Percentiles rank a stretch among this genome's conserved stretches.
These are phyloP conservation scores for Kuraishia capsulata DNA, from an alignment of 805 yeast species.

Conservation along the genomic window DNA sequence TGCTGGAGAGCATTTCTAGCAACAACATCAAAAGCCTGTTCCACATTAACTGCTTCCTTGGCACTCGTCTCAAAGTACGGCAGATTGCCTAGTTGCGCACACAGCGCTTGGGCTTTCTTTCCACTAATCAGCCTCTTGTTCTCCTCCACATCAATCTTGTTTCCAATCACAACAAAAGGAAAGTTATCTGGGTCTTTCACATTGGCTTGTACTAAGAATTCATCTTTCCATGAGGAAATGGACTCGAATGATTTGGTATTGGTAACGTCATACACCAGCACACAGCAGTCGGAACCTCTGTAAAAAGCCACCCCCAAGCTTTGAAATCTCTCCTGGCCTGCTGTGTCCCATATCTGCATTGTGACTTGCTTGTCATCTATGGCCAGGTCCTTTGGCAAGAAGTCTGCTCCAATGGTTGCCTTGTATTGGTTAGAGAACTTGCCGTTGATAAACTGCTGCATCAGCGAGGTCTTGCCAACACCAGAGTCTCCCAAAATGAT, in stretches of 20 bases:
- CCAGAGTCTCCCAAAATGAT: conserved; percentile 96
- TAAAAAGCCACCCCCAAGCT: conserved; percentile 94
- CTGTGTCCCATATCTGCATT: conserved; percentile 95
- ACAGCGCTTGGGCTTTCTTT: conserved; percentile 38
- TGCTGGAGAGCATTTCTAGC: conserved; percentile 95
- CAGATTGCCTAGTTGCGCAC: conserved; percentile 47
- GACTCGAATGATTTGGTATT: conserved; percentile 89
- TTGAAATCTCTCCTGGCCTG: conserved; percentile 97
- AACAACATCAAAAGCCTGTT: conserved; percentile 90
- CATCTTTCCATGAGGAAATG: conserved; percentile 89
- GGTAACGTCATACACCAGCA: conserved; percentile 90
- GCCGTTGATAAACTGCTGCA: conserved; percentile 95
- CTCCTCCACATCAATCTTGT: conserved; percentile 92
- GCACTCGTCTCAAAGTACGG: conserved; percentile 98
- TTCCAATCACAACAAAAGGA: conserved; percentile 93
- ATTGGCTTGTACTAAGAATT: conserved; percentile 87
- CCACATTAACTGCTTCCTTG: conserved; percentile 91
- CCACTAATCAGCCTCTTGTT: conserved; percentile 63
- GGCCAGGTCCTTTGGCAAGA: conserved; percentile 80
- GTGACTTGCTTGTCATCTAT: conserved; percentile 79
- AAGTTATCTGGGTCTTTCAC: conserved; percentile 90
- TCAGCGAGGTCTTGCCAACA: conserved; percentile 92
- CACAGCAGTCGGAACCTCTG: conserved; percentile 98
- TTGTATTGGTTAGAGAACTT: conserved; percentile 93
- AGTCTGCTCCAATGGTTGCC: conserved; percentile 97